Conservation (phyloP, 1,139 yeast genomes). For the Kodamaea sp. region DNA sequence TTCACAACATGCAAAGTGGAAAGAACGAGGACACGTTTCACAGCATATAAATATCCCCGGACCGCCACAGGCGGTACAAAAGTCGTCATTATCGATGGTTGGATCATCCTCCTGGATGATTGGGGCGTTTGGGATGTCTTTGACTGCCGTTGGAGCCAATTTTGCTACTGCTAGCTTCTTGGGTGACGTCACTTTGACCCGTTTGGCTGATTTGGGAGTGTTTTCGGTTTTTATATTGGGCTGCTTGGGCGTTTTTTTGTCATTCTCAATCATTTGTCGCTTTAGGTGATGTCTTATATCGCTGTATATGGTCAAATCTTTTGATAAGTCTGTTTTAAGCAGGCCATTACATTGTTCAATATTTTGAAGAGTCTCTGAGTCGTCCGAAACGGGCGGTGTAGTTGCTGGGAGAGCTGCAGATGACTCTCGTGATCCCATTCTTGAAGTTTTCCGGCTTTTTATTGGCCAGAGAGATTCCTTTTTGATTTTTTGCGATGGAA, state of each 20-base stretch:
- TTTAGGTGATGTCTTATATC: conserved; percentile 11
- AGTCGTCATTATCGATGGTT: conserved; percentile 70
- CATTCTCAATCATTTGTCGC: conserved; percentile 6
- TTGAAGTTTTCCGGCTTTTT: conserved; percentile 14
- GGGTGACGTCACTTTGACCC: conserved; percentile 43
- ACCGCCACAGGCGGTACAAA: conserved; percentile 83
- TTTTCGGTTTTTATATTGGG: conserved; percentile 3
- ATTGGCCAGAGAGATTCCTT: conserved; percentile 50
- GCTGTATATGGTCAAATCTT: conserved; percentile 9
- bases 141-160: conserved; percentile 22
- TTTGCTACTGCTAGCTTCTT: conserved; percentile 31
- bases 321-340: conserved; percentile 9
- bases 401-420: conserved; percentile 11
- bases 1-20: conserved; percentile 86
- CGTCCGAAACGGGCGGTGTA: background rate
- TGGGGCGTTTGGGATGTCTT: background rate
- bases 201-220: conserved; percentile 15
- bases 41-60: conserved; percentile 89
- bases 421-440: conserved; percentile 9
- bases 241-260: conserved; percentile 5
- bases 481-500: conserved; percentile 54
- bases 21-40: conserved; percentile 87
- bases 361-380: background rate
- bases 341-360: background rate
- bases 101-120: conserved; percentile 19